Base-by-base conservation (phyloP, 306 rosid genomes). In the Fragaria iinumae region DNA sequence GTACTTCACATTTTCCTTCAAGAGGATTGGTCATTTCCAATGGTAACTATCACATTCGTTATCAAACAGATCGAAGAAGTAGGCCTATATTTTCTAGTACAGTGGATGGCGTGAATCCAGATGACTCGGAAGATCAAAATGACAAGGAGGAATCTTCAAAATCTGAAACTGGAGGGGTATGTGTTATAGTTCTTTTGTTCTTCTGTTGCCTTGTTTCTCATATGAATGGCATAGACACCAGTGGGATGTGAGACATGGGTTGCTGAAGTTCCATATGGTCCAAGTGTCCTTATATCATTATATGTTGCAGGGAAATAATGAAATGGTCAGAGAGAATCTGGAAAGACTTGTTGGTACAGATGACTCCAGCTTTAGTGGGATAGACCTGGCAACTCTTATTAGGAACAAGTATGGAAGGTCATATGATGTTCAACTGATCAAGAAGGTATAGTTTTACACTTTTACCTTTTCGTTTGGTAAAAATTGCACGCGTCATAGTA, bases 381-480 rank as follows among this genome's bases (percentile, higher is more conserved):
- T 95, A 80, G 98, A 95, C 80, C 90, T 95, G 73, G 98, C 98
- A 73, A 95, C 92, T 79, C 93, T 95, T 71, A 92, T 95, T 25
- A 83, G 98, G 89, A 89, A 92, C 75, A 95, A 90, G 87, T 92
- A 95, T 75, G 98, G 97, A 48, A 95, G 81, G 82, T 95, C 98
- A 62, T 95, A 94, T 49, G 98, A 95, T 77, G 98, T 95, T 76
- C 97, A 87, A 55, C 86, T 95, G 50, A 92, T 95, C 76, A 95
- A 95, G 86, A 92, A 95, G 98, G 98, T 95, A 63, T 57, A 62
- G 47, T 85, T 73, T 21, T 14, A 12, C 44, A 9, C 17, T 2
- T 18, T 16, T 0, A 43, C 45, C 45, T 43, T 43, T 43, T 43
- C 11, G 10, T 60, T 11, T 29, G 45, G 69, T 4, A 11, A 67